Conservation (phyloP, 2,329 filamentous ascomycete genomes). For the Penicillium frequentans region DNA sequence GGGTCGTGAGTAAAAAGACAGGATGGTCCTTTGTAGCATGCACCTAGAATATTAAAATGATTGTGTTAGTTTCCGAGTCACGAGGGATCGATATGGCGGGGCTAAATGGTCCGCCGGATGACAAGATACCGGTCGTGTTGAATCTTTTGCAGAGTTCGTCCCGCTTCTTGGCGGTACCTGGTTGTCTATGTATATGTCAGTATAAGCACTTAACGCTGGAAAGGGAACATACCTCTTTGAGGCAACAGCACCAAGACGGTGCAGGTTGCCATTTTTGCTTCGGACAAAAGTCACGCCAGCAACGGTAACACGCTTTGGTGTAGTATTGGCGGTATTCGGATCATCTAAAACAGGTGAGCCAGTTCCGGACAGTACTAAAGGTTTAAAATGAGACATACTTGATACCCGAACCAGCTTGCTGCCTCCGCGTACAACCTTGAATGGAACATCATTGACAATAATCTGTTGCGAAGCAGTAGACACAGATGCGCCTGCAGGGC, state of each 20-base stretch:
- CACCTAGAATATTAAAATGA: constrained; percentile 63
- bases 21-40: constrained; percentile 75
- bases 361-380: constrained; percentile 31
- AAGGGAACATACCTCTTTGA: constrained; percentile 67
- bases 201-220: constrained; percentile 8
- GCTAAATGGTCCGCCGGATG: constrained; percentile 19
- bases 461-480: constrained; percentile 52
- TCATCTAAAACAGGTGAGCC: constrained; percentile 54
- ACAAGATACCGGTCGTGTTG: constrained; percentile 53
- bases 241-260: constrained; percentile 72
- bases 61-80: constrained; percentile 38
- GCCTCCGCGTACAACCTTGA: constrained; percentile 71
- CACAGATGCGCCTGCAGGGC: constrained; percentile 23
- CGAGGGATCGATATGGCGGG: constrained; percentile 3
- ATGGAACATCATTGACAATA: constrained; percentile 69
- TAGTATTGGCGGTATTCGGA: constrained; percentile 61
- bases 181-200: constrained; percentile 30
- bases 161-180: constrained; percentile 63
- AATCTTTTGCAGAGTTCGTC: constrained; percentile 71
- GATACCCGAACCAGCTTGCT: constrained; percentile 76
- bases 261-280: constrained; percentile 84
- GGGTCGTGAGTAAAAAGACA: constrained; percentile 85
- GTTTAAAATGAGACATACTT: constrained; percentile 54
- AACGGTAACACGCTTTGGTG: constrained; percentile 71
- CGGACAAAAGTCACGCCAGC: constrained; percentile 80